Evolutionary conservation across 1,139 yeast genomes (phyloP).

Genomic region (Blastobotrys niveus): DNA sequence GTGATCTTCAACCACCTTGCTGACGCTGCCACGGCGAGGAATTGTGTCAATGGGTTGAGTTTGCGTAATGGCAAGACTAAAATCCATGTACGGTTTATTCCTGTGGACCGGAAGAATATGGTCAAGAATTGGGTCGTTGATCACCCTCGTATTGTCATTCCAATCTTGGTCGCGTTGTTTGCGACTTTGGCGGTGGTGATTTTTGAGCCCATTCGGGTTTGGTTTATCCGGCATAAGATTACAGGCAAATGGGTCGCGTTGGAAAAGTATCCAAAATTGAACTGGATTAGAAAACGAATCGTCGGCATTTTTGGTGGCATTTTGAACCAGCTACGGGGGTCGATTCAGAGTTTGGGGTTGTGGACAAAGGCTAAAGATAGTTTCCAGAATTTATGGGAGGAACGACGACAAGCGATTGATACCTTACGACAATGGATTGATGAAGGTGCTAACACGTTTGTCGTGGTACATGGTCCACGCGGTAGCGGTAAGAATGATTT

Average conservation of each 20-base stretch:
- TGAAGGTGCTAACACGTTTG: slow-evolving; percentile 78
- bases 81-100: slow-evolving; percentile 68
- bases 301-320: slow-evolving; percentile 17
- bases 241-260: slow-evolving; percentile 20
- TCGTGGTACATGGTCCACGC: slow-evolving; percentile 84
- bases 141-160: slow-evolving; percentile 78
- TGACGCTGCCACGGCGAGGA: slow-evolving; percentile 81
- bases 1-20: slow-evolving; percentile 52
- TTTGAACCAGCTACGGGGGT: slow-evolving; percentile 31
- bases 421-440: slow-evolving; percentile 69
- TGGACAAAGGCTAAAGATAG: slow-evolving; percentile 24
- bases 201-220: slow-evolving; percentile 88
- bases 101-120: slow-evolving; percentile 47
- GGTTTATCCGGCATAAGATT: slow-evolving; percentile 69
- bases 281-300: slow-evolving; percentile 26
- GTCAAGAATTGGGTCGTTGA: slow-evolving; percentile 51
- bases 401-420: slow-evolving; percentile 59
- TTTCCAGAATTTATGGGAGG: slow-evolving; percentile 57
- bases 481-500: slow-evolving; percentile 89
- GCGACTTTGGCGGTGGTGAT: slow-evolving; percentile 79
- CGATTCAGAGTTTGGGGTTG: slow-evolving; percentile 25
- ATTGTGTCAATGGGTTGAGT: slow-evolving; percentile 66
- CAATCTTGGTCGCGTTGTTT: slow-evolving; percentile 52
- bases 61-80: slow-evolving; percentile 52
- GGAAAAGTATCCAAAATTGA: slow-evolving; percentile 16